phyloP scores from a whole-genome alignment of 495 filamentous ascomycete species.

The Daldinia childiae region DNA sequence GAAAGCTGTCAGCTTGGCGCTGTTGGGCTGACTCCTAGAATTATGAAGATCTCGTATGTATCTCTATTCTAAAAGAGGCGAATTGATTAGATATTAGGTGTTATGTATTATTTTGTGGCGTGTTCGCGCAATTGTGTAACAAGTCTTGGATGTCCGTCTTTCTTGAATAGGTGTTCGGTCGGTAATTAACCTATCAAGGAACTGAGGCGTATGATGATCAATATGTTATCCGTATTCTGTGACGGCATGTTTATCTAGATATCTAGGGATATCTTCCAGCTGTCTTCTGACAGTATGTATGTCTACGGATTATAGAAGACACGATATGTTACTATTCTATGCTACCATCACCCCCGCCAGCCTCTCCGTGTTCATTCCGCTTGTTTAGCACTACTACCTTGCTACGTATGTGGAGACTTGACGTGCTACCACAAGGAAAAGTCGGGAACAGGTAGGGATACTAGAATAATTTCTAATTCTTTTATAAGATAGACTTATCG shows the following conservation, averaged over 20 bases:
- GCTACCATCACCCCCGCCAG: neutral
- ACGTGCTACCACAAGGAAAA: constrained; percentile 8
- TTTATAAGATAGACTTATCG: constrained; percentile 2
- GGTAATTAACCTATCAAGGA: constrained; percentile 8
- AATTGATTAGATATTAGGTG: constrained; percentile 6
- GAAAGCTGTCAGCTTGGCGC: neutral
- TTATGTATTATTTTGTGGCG: constrained; percentile 14
- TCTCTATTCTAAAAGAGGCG: constrained; percentile 19
- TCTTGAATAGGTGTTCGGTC: neutral
- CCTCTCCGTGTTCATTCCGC: constrained; percentile 29
- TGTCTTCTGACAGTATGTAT: neutral
- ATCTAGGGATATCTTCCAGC: neutral
- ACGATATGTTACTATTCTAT: neutral
- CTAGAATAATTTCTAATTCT: constrained; percentile 21
- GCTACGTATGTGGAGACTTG: constrained; percentile 3
- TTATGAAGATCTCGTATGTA: constrained; percentile 23
- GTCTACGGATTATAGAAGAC: neutral
- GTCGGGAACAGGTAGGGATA: constrained; percentile 13
- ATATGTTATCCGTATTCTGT: neutral
- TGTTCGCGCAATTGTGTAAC: constrained; percentile 14
- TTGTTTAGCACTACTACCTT: constrained; percentile 37
- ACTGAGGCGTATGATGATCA: constrained; percentile 8
- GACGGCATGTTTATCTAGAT: neutral
- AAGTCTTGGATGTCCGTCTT: neutral
- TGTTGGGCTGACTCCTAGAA: constrained; percentile 4